phyloP scores from a whole-genome alignment of 73 alveolate species.

The Paramecium sonneborni region DNA sequence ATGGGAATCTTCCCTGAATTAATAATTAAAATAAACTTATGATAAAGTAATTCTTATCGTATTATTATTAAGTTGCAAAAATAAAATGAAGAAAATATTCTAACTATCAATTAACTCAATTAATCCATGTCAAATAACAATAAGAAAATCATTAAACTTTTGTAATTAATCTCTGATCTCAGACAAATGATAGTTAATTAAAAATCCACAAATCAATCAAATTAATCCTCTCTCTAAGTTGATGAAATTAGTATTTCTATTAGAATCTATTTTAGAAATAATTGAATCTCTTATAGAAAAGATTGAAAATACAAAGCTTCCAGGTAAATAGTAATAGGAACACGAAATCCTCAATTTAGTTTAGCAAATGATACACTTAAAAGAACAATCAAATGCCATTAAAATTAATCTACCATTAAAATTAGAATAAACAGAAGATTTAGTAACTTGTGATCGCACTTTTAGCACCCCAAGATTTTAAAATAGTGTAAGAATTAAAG shows the following conservation, averaged over 20 bases:
- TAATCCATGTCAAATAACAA: background rate
- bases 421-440: background rate
- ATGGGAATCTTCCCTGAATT: background rate
- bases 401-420: background rate
- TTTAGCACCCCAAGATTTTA: background rate
- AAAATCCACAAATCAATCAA: background rate
- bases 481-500: background rate
- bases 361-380: background rate
- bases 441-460: constrained; percentile 25
- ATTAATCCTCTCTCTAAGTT: background rate
- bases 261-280: background rate
- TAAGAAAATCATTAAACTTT: background rate
- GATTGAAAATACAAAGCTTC: background rate
- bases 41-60: background rate
- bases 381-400: background rate
- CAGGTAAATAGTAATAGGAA: background rate
- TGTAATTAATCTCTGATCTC: background rate
- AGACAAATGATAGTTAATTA: background rate
- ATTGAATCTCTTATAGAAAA: background rate
- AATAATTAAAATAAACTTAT: background rate
- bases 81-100: background rate
- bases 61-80: background rate
- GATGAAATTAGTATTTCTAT: background rate
- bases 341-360: background rate
- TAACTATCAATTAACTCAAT: background rate